phyloP scores from a whole-genome alignment of 2,329 filamentous ascomycete genomes.

The Dactylella cylindrospora region DNA sequence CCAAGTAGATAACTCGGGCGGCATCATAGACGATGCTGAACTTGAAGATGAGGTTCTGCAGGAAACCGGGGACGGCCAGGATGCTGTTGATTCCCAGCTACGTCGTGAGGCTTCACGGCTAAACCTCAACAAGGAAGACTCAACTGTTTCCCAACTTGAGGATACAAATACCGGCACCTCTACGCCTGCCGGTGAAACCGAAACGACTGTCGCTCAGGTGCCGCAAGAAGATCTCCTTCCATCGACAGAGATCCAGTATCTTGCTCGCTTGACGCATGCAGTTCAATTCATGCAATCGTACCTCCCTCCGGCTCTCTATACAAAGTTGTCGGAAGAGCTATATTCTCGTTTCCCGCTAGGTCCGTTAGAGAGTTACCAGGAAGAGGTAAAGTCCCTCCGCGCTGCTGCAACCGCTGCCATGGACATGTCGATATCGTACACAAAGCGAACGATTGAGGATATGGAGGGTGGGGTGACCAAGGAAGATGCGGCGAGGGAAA shows the following conservation, averaged over 20 bases:
- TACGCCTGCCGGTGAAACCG: neutral
- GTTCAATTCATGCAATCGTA: constrained; percentile 37
- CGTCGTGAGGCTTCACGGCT: constrained; percentile 34
- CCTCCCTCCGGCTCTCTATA: constrained; percentile 12
- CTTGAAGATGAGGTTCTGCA: constrained; percentile 18
- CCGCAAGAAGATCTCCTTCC: constrained; percentile 22
- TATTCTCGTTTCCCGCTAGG: constrained; percentile 7
- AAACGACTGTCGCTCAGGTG: neutral
- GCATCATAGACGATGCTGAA: constrained; percentile 28
- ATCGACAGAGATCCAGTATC: constrained; percentile 18
- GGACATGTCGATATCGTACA: constrained; percentile 63
- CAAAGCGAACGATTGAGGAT: constrained; percentile 67
- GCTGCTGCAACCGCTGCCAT: constrained; percentile 68
- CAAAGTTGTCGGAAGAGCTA: neutral
- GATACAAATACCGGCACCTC: too few relatives aligned
- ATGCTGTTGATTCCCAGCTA: constrained; percentile 24
- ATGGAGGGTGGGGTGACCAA: constrained; percentile 62
- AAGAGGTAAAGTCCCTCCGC: constrained; percentile 27
- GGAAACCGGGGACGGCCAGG: neutral
- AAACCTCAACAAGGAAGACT: constrained; percentile 34
- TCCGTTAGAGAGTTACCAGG: constrained; percentile 24
- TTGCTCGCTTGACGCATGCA: constrained; percentile 19
- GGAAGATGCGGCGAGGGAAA: constrained; percentile 63
- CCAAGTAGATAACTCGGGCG: neutral
- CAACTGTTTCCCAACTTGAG: constrained; percentile 1